Conservation (phyloP, 441 rosid genomes). For the Sinapis alba region DNA sequence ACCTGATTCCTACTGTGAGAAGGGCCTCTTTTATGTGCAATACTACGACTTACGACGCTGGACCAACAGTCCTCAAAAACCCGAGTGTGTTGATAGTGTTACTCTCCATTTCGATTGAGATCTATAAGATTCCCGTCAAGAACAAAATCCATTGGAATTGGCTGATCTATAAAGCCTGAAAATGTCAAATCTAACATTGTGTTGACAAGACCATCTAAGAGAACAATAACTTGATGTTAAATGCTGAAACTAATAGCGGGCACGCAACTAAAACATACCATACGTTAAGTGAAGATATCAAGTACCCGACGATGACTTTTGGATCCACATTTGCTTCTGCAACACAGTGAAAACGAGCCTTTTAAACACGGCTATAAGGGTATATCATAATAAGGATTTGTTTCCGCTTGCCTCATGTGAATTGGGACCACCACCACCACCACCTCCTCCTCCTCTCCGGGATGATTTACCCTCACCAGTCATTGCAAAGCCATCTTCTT, state of each 20-base stretch:
- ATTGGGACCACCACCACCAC: constrained; percentile 52
- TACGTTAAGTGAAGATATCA: constrained; percentile 40
- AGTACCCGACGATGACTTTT: constrained; percentile 61
- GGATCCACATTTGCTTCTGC: constrained; percentile 89
- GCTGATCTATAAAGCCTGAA: constrained; percentile 27
- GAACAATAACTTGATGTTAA: not conserved
- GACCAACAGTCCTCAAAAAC: constrained; percentile 37
- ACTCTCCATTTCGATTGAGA: constrained; percentile 38
- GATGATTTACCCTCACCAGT: constrained; percentile 56
- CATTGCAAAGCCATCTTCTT: constrained; percentile 47
- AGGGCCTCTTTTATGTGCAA: constrained; percentile 36
- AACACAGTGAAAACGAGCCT: constrained; percentile 25
- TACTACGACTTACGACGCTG: constrained; percentile 36
- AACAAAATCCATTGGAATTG: constrained; percentile 33
- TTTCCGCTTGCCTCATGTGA: constrained; percentile 54
- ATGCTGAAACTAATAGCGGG: not conserved
- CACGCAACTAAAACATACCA: constrained; percentile 33
- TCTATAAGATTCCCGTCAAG: constrained; percentile 34
- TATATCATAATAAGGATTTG: not conserved
- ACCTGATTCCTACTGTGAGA: constrained; percentile 40
- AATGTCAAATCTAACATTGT: constrained; percentile 9
- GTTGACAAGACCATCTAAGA: not conserved
- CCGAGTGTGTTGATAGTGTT: constrained; percentile 17
- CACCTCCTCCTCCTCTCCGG: constrained; percentile 66
- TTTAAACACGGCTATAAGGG: constrained; percentile 12